Evolutionary conservation across 2,329 filamentous ascomycete species (phyloP), one percentile per base, ranked within the genome.

Genomic region (Byssoonygena ceratinophila): DNA sequence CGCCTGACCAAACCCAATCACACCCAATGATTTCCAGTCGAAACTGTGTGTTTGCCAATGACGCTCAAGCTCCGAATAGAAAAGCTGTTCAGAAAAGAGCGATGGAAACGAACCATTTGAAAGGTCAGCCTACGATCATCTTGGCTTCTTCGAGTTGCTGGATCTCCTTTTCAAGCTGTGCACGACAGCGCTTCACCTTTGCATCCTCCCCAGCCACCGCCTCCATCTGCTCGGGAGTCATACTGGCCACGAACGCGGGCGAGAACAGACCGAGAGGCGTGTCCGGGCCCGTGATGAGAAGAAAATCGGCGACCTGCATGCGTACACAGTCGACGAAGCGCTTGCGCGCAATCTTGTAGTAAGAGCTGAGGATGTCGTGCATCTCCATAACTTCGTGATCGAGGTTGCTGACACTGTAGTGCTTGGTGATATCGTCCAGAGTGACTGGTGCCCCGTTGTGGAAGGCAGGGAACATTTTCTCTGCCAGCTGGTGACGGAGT

Each of bases 251-350:
- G 36, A 76, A 76, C 0, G 70, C 61, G 0, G 78, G 70, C 0
- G 70, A 75, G 40, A 86, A 74, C 0, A 79, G 64, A 8, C 64
- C 68, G 1, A 83, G 66, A 0, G 81, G 81, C 3, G 76, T 76
- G 0, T 70, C 57, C 0, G 71, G 60, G 0, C 76, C 74, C 1
- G 66, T 66, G 0, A 84, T 64, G 0, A 87, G 69, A 53, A 72
- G 71, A 59, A 80, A 66, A 40, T 77, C 74, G 1, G 78, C 68
- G 0, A 74, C 78, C 56, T 85, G 82, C 55, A 76, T 74, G 59
- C 73, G 80, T 1, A 87, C 64, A 2, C 71, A 76, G 58, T 87
- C 83, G 1, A 84, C 74, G 53, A 86, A 84, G 0, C 80, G 75
- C 59, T 77, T 77, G 11, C 70, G 71, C 0, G 80, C 72, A 1